Conservation (phyloP, 1,284 basidiomycete species). For the Austroboletus novae-zelandiae region DNA sequence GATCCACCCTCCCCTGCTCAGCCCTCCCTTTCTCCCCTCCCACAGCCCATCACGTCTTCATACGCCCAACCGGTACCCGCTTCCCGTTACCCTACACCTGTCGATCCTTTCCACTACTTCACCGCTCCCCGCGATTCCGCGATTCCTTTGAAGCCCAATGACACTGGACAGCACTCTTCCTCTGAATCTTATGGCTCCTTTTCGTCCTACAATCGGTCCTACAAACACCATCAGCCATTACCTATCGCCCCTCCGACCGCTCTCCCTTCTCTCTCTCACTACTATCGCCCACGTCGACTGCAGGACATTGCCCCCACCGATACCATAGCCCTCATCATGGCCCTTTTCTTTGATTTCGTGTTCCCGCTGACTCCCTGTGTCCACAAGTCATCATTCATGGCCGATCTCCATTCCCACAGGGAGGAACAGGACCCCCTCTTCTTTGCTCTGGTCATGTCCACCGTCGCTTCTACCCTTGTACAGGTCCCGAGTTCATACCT, state of each 20-base stretch:
- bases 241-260: slow-evolving; percentile 48
- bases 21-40: slow-evolving; percentile 42
- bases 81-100: slow-evolving; percentile 67
- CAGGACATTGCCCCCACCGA: slow-evolving; percentile 76
- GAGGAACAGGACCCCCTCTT: slow-evolving; percentile 86
- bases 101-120: slow-evolving; percentile 60
- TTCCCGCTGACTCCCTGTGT: slow-evolving; percentile 82
- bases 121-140: slow-evolving; percentile 29
- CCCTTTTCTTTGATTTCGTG: slow-evolving; percentile 86
- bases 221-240: slow-evolving; percentile 58
- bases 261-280: slow-evolving; percentile 68
- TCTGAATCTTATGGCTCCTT: slow-evolving; percentile 58
- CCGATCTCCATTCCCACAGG: slow-evolving; percentile 69
- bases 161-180: slow-evolving; percentile 41
- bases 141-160: slow-evolving; percentile 41
- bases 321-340: slow-evolving; percentile 74
- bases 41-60: slow-evolving; percentile 44
- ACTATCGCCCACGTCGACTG: slow-evolving; percentile 65
- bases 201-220: slow-evolving; percentile 68
- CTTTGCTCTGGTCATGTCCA: slow-evolving; percentile 83
- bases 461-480: slow-evolving; percentile 78
- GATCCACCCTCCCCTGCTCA: slow-evolving; percentile 42
- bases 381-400: slow-evolving; percentile 83
- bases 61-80: slow-evolving; percentile 57
- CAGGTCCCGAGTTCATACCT: slow-evolving; percentile 80